Evolutionary conservation across 352 stramenopile species (phyloP).

Genomic region (Globisporangium carolinianum): DNA sequence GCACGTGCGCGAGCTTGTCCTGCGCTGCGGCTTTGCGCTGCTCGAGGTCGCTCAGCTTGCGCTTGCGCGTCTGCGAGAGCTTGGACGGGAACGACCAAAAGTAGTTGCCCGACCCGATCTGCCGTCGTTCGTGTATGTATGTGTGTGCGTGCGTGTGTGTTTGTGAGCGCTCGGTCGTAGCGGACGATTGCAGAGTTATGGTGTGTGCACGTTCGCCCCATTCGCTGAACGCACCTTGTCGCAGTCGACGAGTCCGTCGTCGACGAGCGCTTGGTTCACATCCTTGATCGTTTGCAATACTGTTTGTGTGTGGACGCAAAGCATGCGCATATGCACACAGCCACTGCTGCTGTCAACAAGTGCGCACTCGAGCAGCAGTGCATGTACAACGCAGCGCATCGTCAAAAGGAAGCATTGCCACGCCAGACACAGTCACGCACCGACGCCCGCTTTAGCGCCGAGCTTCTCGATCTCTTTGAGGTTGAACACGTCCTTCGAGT

Average conservation of each 20-base stretch:
- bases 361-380: neutral
- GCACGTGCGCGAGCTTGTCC: constrained; percentile 42
- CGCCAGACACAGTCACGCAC: constrained; percentile 19
- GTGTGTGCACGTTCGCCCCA: too few relatives aligned
- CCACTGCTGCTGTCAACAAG: neutral
- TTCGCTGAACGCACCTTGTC: constrained; percentile 42
- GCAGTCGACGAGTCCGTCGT: constrained; percentile 75
- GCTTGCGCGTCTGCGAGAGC: constrained; percentile 69
- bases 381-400: neutral
- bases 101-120: constrained; percentile 83
- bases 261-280: constrained; percentile 82
- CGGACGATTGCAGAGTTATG: neutral
- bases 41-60: constrained; percentile 62
- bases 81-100: constrained; percentile 88
- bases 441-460: constrained; percentile 73
- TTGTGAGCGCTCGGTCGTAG: neutral
- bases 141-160: neutral
- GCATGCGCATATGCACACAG: neutral
- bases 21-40: constrained; percentile 30
- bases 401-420: neutral
- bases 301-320: constrained; percentile 8
- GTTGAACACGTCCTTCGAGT: constrained; percentile 81
- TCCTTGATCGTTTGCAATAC: constrained; percentile 87
- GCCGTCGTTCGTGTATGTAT: constrained; percentile 6
- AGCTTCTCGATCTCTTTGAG: constrained; percentile 87